A percentile compares a stretch with the other conserved stretches of the same genome.
Conservation (phyloP, 257 asterid species). For the Cruciata laevipes region DNA sequence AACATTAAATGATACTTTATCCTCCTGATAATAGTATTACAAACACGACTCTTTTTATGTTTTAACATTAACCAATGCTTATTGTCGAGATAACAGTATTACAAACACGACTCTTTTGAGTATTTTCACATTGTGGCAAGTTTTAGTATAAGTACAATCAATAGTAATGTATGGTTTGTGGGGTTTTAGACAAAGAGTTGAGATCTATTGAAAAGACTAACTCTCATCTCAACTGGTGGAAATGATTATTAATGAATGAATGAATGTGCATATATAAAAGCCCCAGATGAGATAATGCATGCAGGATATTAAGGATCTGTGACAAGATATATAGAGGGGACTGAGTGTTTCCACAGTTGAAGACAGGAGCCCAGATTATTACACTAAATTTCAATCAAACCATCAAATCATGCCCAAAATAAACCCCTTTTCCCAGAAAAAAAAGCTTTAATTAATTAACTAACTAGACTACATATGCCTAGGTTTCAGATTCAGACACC, state of each 20-base stretch:
- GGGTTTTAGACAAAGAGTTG: conserved; percentile 1
- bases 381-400: conserved; percentile 19
- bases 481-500: conserved; percentile 41
- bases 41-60: background rate
- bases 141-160: background rate
- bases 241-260: conserved; percentile 14
- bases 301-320: conserved; percentile 1
- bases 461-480: background rate
- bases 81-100: no score
- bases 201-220: conserved; percentile 55
- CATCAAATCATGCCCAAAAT: conserved; percentile 25
- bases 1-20: no score
- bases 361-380: conserved; percentile 33
- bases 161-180: background rate
- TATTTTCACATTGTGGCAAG: background rate
- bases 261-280: background rate
- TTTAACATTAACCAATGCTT: background rate
- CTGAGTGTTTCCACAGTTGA: conserved; percentile 44
- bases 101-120: background rate
- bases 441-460: background rate
- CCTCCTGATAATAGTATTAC: no score
- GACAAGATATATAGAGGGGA: conserved; percentile 1
- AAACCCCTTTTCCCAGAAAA: background rate
- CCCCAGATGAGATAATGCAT: conserved; percentile 19
- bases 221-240: conserved; percentile 21